Conservation (phyloP, 2,329 filamentous ascomycete genomes). For the Calonectria pauciramosa region DNA sequence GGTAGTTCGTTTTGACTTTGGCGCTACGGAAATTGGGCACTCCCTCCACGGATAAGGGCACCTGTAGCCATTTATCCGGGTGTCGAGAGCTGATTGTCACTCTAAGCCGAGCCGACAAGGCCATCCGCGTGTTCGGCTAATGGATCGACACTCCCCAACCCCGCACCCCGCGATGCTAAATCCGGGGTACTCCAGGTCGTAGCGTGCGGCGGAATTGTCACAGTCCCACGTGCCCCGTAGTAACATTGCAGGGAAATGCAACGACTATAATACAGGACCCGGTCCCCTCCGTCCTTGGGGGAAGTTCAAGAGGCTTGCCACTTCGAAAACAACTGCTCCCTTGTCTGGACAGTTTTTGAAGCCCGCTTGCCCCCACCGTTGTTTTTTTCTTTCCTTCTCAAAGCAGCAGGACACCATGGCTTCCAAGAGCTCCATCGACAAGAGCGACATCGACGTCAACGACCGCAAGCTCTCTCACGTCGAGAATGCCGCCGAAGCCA, state of each 20-base stretch:
- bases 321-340: background rate
- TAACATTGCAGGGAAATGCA: conserved; percentile 14
- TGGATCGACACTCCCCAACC: conserved; percentile 28
- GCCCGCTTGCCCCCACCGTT: background rate
- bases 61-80: conserved; percentile 34
- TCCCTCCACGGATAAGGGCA: conserved; percentile 24
- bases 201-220: background rate
- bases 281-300: background rate
- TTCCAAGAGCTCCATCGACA: conserved; percentile 38
- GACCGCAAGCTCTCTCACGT: conserved; percentile 35
- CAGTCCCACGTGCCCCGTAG: conserved; percentile 11
- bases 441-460: conserved; percentile 35
- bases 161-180: conserved; percentile 37
- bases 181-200: conserved; percentile 30
- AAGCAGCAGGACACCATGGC: conserved; percentile 27
- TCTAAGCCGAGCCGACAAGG: conserved; percentile 9
- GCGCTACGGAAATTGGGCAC: background rate
- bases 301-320: background rate
- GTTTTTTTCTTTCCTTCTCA: background rate
- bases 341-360: background rate
- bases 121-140: conserved; percentile 31
- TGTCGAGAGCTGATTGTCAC: background rate
- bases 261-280: conserved; percentile 36
- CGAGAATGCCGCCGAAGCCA: conserved; percentile 32
- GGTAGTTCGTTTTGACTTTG: background rate